Conservation (phyloP, 768 basidiomycete genomes). For the Boletus tomentosulus region DNA sequence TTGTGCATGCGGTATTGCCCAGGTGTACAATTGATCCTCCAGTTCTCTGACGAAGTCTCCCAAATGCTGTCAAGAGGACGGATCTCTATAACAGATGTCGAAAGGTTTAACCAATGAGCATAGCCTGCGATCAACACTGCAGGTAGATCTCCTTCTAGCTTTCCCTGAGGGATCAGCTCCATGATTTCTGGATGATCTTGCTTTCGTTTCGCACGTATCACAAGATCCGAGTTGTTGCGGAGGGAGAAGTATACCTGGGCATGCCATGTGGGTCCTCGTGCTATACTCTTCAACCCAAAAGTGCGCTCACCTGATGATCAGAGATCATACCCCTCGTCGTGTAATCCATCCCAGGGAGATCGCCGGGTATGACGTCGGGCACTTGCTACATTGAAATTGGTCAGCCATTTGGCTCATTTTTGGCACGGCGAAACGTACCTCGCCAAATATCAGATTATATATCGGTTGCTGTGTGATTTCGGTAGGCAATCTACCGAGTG, state of each 20-base stretch:
- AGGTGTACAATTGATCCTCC: constrained; percentile 17
- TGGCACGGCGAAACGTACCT: constrained; percentile 3
- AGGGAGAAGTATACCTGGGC: constrained; percentile 14
- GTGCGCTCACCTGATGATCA: constrained; percentile 14
- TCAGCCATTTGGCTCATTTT: not conserved
- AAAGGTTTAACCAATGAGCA: constrained; percentile 30
- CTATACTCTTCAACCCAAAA: not conserved
- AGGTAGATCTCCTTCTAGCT: constrained; percentile 25
- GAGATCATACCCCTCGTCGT: constrained; percentile 14
- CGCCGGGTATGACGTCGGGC: constrained; percentile 15
- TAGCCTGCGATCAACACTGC: constrained; percentile 15
- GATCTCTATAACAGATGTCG: constrained; percentile 22
- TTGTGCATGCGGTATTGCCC: constrained; percentile 3
- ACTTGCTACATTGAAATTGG: constrained; percentile 2
- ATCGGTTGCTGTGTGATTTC: constrained; percentile 9
- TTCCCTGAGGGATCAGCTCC: constrained; percentile 21
- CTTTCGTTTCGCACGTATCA: constrained; percentile 9
- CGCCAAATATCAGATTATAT: constrained; percentile 19
- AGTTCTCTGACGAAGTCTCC: constrained; percentile 23
- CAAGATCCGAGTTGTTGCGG: constrained; percentile 1
- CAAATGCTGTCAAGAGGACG: constrained; percentile 23
- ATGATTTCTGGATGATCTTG: constrained; percentile 1
- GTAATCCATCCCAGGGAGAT: constrained; percentile 23
- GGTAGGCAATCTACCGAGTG: constrained; percentile 14
- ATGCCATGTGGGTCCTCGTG: not conserved